Conservation (phyloP, 768 basidiomycete species). For the Neoboletus subvelutipes region DNA sequence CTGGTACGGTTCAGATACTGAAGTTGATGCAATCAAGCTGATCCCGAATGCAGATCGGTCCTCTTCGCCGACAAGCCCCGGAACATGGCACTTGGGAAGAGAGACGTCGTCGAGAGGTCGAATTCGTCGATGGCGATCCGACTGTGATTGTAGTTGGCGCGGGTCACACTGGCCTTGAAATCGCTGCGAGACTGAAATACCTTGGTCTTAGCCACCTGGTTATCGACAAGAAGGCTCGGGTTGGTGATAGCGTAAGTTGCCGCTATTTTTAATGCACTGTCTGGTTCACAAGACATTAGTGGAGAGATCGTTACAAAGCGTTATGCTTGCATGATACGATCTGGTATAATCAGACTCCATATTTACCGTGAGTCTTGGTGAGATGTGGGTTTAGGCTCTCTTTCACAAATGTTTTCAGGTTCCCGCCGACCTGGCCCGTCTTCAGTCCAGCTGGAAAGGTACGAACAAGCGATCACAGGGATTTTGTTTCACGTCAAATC, state of each 20-base stretch:
- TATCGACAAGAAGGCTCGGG: slow-evolving; percentile 51
- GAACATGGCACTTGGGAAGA: slow-evolving; percentile 58
- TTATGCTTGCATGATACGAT: slow-evolving; percentile 55
- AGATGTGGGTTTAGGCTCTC: background rate
- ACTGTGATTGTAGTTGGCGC: slow-evolving; percentile 63
- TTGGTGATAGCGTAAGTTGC: slow-evolving; percentile 45
- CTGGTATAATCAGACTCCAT: slow-evolving; percentile 58
- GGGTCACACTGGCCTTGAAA: slow-evolving; percentile 64
- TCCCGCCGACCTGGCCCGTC: slow-evolving; percentile 57
- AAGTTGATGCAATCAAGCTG: background rate
- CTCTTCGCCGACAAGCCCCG: slow-evolving; percentile 40
- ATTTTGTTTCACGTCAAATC: background rate
- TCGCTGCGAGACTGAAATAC: slow-evolving; percentile 64
- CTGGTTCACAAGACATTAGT: slow-evolving; percentile 25
- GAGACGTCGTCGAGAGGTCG: slow-evolving; percentile 40
- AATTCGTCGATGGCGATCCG: slow-evolving; percentile 51
- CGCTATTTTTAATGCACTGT: no score
- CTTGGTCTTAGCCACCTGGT: slow-evolving; percentile 55
- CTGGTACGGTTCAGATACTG: slow-evolving; percentile 23
- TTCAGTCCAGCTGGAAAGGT: slow-evolving; percentile 53
- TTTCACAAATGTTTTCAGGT: slow-evolving; percentile 33
- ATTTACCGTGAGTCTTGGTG: slow-evolving; percentile 41
- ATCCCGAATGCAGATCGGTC: slow-evolving; percentile 30
- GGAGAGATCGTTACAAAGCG: slow-evolving; percentile 59
- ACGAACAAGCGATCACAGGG: background rate